Base-by-base conservation (phyloP, 2,329 filamentous ascomycete genomes). In the Exophiala bonariae region DNA sequence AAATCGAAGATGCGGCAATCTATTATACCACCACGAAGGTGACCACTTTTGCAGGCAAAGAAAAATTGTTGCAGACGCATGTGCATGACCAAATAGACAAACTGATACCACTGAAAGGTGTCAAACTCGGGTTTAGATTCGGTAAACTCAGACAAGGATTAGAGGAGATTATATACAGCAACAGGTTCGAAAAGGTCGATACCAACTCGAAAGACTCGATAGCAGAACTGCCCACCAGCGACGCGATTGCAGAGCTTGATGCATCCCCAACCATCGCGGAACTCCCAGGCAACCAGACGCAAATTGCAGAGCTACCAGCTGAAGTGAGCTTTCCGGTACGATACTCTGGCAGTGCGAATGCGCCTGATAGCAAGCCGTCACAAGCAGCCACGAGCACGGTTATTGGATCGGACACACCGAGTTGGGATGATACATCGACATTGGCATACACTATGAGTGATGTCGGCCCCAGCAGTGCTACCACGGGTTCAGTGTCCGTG, bases 1-100 rank as follows among this genome's bases (percentile, higher is more conserved):
- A 58, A 42, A 58, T 58, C 32, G 56, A 58, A 34, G 56, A 58
- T 36, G 56, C 56, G 7, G 56, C 56, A 6, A 41, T 53, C 18
- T 56, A 58, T 22, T 58, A 58, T 41, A 56, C 51, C 19, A 52
- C 51, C n/a, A 49, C 52, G 26, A 55, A 43, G 30, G 51, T 41
- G 5, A 58, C 43, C 18, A 58, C 56, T 1, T 58, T 58, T 34
- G 41, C 40, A 7, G 56, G 56, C 34, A 58, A 58, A 31, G 52
- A 53, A 26, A 38, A 52, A 23, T 42, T 49, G 4, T 38, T 57
- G n/a, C 56, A 58, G 32, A 41, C 46, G 17, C 56, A 55, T 41
- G 52, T 58, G 9, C 56, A 58, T 28, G 54, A 57, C 19, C 51
- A 57, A 32, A 44, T 58, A 28, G 52, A 58, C 26, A 26, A 36